Conservation (phyloP, 306 rosid species). For the Nissolia schottii region DNA sequence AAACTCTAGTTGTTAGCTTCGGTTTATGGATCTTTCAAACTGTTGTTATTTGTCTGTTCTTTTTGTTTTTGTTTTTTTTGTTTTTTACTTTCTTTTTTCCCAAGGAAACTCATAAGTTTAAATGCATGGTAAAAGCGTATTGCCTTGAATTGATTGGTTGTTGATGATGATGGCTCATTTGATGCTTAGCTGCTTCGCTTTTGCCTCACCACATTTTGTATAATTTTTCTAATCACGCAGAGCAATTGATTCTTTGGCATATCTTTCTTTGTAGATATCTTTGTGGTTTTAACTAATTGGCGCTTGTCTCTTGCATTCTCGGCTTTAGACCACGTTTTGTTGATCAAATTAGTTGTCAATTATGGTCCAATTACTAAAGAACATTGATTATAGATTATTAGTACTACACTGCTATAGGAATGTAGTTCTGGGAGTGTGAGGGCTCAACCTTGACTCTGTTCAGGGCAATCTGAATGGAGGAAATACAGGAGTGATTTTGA, state of each 20-base stretch:
- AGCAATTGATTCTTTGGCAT: neutral
- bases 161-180: neutral
- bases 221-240: neutral
- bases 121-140: constrained; percentile 1
- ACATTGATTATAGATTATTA: neutral
- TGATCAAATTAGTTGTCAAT: neutral
- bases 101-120: neutral
- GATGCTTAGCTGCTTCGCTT: neutral
- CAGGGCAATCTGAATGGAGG: neutral
- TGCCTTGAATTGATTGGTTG: constrained; percentile 11
- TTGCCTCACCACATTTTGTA: neutral
- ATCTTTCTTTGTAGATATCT: neutral
- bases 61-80: constrained; percentile 5
- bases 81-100: no score
- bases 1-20: constrained; percentile 23
- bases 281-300: neutral
- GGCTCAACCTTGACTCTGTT: neutral
- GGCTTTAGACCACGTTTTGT: neutral
- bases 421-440: neutral
- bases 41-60: neutral
- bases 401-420: neutral
- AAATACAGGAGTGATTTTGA: neutral
- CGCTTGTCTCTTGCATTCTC: neutral
- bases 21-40: constrained; percentile 18
- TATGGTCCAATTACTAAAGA: neutral